Percentiles rank a stretch among this genome's conserved stretches.
Evolutionary conservation across 495 filamentous ascomycete species (phyloP).

Genomic region (Penicillium lividum): DNA sequence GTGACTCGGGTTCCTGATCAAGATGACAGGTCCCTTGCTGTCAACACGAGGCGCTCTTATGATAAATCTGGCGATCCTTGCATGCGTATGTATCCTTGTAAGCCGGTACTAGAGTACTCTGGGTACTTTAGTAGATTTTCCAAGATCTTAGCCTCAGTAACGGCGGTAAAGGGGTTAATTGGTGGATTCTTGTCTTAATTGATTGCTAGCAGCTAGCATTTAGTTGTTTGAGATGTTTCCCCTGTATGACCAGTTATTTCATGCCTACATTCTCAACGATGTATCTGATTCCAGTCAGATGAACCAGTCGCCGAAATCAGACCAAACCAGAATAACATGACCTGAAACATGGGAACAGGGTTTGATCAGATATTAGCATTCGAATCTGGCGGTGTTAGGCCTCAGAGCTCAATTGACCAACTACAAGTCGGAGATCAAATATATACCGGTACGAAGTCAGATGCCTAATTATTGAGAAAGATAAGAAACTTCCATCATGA

Average conservation of each 20-base stretch:
- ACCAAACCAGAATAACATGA: not conserved
- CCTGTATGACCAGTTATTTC: too few species aligned
- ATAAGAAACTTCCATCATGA: too few species aligned
- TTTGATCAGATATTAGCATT: not conserved
- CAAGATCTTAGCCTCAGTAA: too few species aligned
- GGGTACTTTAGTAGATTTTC: not conserved
- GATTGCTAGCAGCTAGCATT: too few species aligned
- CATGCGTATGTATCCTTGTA: conserved; percentile 7
- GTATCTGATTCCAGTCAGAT: not conserved
- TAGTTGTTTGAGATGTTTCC: too few species aligned
- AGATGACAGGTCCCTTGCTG: conserved; percentile 12
- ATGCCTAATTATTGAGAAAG: too few species aligned
- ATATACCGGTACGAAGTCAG: too few species aligned
- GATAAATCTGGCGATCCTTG: conserved; percentile 15
- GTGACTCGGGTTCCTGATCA: not conserved
- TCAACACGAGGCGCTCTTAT: conserved; percentile 17
- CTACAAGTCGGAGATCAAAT: not conserved
- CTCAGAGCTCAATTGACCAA: not conserved
- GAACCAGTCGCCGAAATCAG: not conserved
- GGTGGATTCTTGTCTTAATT: too few species aligned
- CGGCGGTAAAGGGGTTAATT: too few species aligned
- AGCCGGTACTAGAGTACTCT: not conserved
- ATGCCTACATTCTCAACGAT: too few species aligned
- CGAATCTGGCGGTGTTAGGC: not conserved
- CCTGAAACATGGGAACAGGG: conserved; percentile 1